Percentiles rank a stretch among this genome's conserved stretches.
Conservation (phyloP, 768 basidiomycete species). For the Leccinum boreale region DNA sequence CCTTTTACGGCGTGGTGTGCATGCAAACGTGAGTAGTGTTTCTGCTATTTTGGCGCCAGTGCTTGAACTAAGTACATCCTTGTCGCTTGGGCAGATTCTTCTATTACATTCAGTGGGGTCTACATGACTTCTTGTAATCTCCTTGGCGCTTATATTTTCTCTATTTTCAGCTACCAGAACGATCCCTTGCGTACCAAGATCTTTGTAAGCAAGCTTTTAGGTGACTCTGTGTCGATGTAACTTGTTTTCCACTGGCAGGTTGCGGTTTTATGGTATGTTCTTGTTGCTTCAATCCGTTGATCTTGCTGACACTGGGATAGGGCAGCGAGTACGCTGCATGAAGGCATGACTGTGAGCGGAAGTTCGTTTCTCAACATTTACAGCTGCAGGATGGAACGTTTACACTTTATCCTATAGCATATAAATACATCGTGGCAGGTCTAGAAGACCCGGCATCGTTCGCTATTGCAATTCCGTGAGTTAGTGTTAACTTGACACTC, state of each 20-base stretch:
- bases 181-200: slow-evolving; percentile 2
- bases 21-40: slow-evolving; percentile 4
- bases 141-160: background rate
- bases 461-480: background rate
- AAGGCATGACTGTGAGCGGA: slow-evolving; percentile 2
- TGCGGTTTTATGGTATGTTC: background rate
- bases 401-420: background rate
- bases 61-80: background rate
- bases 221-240: background rate
- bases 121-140: background rate
- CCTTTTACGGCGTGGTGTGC: slow-evolving; percentile 8
- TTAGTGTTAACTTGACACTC: background rate
- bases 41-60: background rate
- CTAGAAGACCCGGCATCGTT: background rate
- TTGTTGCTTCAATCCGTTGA: too few relatives aligned
- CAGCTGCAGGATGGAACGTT: background rate
- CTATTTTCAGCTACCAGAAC: background rate
- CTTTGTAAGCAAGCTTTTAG: background rate
- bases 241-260: background rate
- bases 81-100: background rate
- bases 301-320: background rate
- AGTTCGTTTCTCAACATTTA: background rate
- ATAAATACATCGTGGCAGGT: slow-evolving; percentile 1
- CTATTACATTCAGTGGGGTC: slow-evolving; percentile 4
- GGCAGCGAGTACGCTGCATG: slow-evolving; percentile 5